These are phyloP conservation scores for Apocynum venetum DNA, from an alignment of 257 asterid genomes.

Conservation along the genomic window DNA sequence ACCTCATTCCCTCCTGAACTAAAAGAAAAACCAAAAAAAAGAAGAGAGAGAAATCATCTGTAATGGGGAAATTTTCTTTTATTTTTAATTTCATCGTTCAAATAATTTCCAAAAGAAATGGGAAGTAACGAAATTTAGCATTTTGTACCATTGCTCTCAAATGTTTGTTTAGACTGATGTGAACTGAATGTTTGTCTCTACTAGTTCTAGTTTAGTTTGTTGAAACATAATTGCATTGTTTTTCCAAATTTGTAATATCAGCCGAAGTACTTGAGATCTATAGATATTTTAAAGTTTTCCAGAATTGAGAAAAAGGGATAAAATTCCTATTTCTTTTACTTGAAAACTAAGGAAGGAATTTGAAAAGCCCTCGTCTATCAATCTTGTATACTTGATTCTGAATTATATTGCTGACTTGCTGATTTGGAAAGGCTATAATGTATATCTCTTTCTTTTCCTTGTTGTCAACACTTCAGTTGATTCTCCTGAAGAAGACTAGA, in stretches of 20 bases:
- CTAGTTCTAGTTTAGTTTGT: neutral
- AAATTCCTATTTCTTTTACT: constrained; percentile 3
- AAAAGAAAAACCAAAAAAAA: neutral
- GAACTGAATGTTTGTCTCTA: neutral
- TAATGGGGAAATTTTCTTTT: neutral
- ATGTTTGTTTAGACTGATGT: neutral
- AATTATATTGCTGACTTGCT: constrained; percentile 1
- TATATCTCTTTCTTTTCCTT: constrained; percentile 16
- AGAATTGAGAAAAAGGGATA: neutral
- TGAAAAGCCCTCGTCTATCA: neutral
- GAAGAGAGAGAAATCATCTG: neutral
- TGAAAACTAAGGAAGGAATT: constrained; percentile 11
- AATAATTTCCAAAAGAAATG: neutral
- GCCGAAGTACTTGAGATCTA: neutral
- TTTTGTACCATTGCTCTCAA: neutral
- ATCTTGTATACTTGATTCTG: neutral
- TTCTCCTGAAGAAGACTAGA: constrained; percentile 19
- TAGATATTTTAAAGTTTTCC: neutral
- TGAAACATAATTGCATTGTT: neutral
- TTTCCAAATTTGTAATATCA: neutral
- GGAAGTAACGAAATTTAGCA: neutral
- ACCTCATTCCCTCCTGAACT: neutral
- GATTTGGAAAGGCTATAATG: neutral
- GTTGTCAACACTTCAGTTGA: constrained; percentile 14
- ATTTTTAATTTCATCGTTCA: neutral